These are phyloP conservation scores for Globisporangium paddicum DNA, from an alignment of 352 stramenopile genomes.

Conservation along the genomic window DNA sequence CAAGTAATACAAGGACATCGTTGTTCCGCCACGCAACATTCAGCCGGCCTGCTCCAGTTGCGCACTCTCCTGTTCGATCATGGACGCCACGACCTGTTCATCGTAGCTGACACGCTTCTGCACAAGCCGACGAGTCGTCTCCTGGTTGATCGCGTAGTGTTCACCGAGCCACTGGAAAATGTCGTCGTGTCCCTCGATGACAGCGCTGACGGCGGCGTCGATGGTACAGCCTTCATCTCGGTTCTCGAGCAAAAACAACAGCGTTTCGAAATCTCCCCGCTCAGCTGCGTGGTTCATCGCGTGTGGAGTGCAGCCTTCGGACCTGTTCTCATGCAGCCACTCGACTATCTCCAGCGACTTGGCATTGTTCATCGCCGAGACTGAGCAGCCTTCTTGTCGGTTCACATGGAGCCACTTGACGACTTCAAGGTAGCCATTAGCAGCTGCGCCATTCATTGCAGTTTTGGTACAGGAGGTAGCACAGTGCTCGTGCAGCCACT, in stretches of 20 bases:
- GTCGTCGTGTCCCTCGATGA: not conserved
- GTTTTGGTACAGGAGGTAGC: not conserved
- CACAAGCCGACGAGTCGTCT: not conserved
- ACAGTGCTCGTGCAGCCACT: not conserved
- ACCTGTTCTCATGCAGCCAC: not conserved
- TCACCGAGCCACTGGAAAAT: not conserved
- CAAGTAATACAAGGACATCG: too few species aligned
- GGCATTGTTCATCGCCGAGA: not conserved
- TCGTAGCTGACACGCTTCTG: not conserved
- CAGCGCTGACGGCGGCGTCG: not conserved
- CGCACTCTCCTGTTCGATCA: not conserved
- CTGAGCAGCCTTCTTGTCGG: conserved; percentile 14
- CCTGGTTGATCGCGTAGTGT: not conserved
- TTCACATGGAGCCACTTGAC: too few species aligned
- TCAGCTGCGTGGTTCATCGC: not conserved
- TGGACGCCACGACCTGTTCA: not conserved
- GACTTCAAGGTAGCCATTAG: not conserved
- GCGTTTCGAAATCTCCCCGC: not conserved
- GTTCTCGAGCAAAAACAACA: not conserved
- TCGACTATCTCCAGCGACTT: not conserved
- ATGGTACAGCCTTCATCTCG: not conserved
- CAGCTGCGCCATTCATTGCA: not conserved
- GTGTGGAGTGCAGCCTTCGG: not conserved
- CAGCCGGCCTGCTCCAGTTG: not conserved
- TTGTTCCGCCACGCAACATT: too few species aligned